phyloP scores from a whole-genome alignment of 495 filamentous ascomycete species.

The Podospora pseudopauciseta region DNA sequence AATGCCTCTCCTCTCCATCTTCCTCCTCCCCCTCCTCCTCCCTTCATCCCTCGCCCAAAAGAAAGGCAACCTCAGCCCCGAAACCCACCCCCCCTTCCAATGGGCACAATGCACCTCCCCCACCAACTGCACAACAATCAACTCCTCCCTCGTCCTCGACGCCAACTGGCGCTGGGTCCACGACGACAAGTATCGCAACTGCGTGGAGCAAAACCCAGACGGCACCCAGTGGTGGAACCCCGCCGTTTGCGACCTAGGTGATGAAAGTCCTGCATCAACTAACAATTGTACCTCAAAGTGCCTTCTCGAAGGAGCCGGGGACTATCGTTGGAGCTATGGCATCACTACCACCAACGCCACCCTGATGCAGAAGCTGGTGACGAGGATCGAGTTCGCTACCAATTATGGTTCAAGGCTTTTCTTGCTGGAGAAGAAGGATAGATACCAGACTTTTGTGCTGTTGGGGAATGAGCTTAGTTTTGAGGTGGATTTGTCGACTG shows the following conservation, averaged over 20 bases:
- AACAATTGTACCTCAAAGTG: slow-evolving; percentile 42
- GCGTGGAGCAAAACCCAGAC: slow-evolving; percentile 34
- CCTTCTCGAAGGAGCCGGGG: slow-evolving; percentile 41
- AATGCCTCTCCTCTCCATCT: neutral
- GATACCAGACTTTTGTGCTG: slow-evolving; percentile 53
- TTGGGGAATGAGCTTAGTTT: slow-evolving; percentile 53
- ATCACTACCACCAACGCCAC: slow-evolving; percentile 36
- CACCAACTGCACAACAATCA: slow-evolving; percentile 42
- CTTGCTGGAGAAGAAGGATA: slow-evolving; percentile 44
- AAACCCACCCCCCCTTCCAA: slow-evolving; percentile 53
- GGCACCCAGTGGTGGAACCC: slow-evolving; percentile 39
- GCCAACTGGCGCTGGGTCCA: slow-evolving; percentile 50
- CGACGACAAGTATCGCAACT: slow-evolving; percentile 21
- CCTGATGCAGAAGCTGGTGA: slow-evolving; percentile 47
- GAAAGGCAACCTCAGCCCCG: slow-evolving; percentile 46
- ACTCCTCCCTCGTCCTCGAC: slow-evolving; percentile 40
- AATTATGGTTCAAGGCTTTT: slow-evolving; percentile 50
- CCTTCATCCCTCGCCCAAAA: slow-evolving; percentile 37
- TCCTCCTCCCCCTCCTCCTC: neutral
- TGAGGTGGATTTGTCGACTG: slow-evolving; percentile 51
- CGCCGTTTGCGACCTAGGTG: slow-evolving; percentile 27
- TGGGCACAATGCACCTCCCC: slow-evolving; percentile 51
- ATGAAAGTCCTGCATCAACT: neutral
- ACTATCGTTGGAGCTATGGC: slow-evolving; percentile 40
- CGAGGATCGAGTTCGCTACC: slow-evolving; percentile 39